phyloP scores from a whole-genome alignment of 352 stramenopile species.

The Phytophthora capsici region DNA sequence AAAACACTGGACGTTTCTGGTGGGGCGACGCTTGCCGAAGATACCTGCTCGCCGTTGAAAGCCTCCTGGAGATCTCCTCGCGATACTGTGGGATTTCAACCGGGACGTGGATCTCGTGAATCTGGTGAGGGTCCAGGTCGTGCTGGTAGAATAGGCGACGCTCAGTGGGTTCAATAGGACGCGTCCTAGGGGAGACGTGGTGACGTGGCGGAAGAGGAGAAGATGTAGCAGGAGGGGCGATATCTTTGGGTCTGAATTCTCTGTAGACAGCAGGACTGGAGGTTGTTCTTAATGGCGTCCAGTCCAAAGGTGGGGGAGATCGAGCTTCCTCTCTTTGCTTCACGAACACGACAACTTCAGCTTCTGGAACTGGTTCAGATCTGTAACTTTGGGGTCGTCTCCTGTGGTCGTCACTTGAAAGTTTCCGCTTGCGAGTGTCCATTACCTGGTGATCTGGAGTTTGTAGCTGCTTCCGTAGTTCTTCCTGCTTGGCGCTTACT shows the following conservation, averaged over 20 bases:
- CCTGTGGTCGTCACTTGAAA: not conserved
- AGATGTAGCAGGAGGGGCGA: not conserved
- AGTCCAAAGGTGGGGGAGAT: no score
- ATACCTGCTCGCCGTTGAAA: slow-evolving; percentile 6
- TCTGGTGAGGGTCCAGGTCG: slow-evolving; percentile 22
- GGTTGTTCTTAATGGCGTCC: no score
- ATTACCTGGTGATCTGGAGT: not conserved
- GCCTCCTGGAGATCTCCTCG: slow-evolving; percentile 9
- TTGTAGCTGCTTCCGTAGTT: not conserved
- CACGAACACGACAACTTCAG: slow-evolving; percentile 6
- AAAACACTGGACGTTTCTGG: slow-evolving; percentile 4
- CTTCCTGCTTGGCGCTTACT: not conserved
- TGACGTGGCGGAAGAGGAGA: not conserved
- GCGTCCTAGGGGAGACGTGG: no score
- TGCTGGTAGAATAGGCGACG: slow-evolving; percentile 23
- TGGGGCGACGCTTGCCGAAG: not conserved
- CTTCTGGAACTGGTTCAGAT: not conserved
- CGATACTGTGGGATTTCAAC: slow-evolving; percentile 14
- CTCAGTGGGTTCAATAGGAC: not conserved
- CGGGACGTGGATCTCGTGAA: slow-evolving; percentile 18
- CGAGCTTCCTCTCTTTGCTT: not conserved
- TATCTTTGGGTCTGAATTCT: slow-evolving; percentile 4
- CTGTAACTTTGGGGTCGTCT: not conserved
- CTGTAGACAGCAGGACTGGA: slow-evolving; percentile 9
- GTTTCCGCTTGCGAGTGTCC: slow-evolving; percentile 5